phyloP scores from a whole-genome alignment of 2,329 filamentous ascomycete species.

The Tricladium varicosporioides region DNA sequence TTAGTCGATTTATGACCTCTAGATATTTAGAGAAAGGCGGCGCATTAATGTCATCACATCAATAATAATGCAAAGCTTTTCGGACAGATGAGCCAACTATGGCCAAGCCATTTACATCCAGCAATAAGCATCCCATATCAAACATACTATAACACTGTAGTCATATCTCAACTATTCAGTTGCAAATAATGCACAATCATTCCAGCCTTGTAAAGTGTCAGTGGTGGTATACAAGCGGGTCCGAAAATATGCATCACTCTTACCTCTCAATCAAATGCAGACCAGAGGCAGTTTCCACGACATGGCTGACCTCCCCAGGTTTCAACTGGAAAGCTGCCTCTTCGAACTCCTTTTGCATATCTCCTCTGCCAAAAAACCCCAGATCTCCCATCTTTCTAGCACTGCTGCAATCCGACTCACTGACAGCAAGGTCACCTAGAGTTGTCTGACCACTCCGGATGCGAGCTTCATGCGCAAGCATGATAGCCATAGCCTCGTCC shows the following conservation, averaged over 20 bases:
- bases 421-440: conserved; percentile 80
- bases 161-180: background rate
- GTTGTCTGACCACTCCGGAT: conserved; percentile 69
- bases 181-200: conserved; percentile 3
- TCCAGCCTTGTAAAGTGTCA: conserved; percentile 19
- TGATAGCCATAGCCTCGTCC: conserved; percentile 78
- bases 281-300: conserved; percentile 91
- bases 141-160: background rate
- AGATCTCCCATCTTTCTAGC: conserved; percentile 91
- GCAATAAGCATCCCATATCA: conserved; percentile 14
- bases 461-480: conserved; percentile 70
- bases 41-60: conserved; percentile 5
- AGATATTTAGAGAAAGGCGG: background rate
- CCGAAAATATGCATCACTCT: background rate
- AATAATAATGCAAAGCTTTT: conserved; percentile 17
- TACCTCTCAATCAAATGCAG: conserved; percentile 95
- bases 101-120: conserved; percentile 7
- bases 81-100: conserved; percentile 3
- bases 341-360: conserved; percentile 99
- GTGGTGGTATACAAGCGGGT: background rate
- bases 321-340: conserved; percentile 90
- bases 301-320: conserved; percentile 78
- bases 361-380: conserved; percentile 89
- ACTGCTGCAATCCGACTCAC: conserved; percentile 93
- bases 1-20: conserved; percentile 43